Conservation (phyloP, 257 asterid species). For the Linderniella brevidens region DNA sequence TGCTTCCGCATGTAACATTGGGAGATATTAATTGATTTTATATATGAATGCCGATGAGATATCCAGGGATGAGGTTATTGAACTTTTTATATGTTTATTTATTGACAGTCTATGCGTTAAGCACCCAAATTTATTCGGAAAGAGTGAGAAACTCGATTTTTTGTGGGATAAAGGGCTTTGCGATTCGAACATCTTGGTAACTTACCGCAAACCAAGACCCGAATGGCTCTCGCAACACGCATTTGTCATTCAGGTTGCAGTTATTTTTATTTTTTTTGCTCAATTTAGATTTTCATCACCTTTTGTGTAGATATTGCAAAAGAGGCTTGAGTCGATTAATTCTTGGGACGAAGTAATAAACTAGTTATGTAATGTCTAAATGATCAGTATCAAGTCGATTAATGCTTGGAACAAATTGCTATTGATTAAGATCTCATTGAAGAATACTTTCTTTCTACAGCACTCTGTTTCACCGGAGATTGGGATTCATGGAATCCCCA, state of each 20-base stretch:
- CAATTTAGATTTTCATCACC: not conserved
- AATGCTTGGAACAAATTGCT: no score
- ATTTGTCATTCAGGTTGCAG: slow-evolving; percentile 63
- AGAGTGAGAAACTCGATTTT: slow-evolving; percentile 90
- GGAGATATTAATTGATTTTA: not conserved
- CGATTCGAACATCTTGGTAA: slow-evolving; percentile 67
- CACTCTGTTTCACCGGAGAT: slow-evolving; percentile 83
- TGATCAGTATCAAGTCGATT: no score
- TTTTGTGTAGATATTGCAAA: not conserved
- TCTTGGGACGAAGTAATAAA: no score
- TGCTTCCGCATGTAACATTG: not conserved
- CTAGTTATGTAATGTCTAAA: no score
- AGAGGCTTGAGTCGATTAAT: no score
- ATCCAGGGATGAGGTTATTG: slow-evolving; percentile 5
- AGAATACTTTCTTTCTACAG: slow-evolving; percentile 30
- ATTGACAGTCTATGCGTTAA: slow-evolving; percentile 72
- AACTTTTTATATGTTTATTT: slow-evolving; percentile 1
- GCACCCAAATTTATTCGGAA: slow-evolving; percentile 91
- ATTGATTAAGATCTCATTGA: slow-evolving; percentile 11
- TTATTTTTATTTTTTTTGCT: not conserved
- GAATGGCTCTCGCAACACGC: slow-evolving; percentile 85
- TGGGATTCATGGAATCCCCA: slow-evolving; percentile 77
- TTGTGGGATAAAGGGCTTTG: slow-evolving; percentile 91
- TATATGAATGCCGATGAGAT: not conserved
- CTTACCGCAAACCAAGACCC: slow-evolving; percentile 79